Base-by-base conservation (phyloP, 495 filamentous ascomycete genomes). In the Hyaloscypha variabilis region DNA sequence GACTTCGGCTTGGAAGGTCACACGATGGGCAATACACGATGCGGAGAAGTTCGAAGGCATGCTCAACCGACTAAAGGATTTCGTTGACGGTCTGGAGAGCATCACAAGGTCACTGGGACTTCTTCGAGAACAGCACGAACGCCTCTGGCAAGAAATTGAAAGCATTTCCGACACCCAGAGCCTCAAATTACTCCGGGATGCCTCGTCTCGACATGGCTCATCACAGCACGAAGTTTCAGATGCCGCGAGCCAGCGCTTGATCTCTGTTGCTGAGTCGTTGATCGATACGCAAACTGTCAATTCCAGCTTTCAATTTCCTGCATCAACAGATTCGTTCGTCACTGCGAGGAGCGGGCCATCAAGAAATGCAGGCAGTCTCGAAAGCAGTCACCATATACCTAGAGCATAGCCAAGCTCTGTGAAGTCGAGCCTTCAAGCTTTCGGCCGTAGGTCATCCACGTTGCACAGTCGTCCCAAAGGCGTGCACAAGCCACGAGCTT, bases 81-180 rank as follows among this genome's bases (percentile, higher is more conserved):
- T 72, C 25, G 49, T 74, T 3, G 72, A 74, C 55, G 72, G 68
- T 0, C 55, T 72, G 17, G 65, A 74, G 53, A 63, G 62, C 24
- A 57, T 74, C 34, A 65, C 65, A n/a, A 50, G 51, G 19, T 26
- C 59, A 13, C 59, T 71, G 8, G 68, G 70, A 1, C 58, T 72
- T 10, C 55, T 71, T 34, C 25, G 68, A n/a, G 49, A 61, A 10
- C 58, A 71, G 26, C 65, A 61, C 36, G 29, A 51, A 5, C 26
- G 56, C 21, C 56, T 69, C 29, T 53, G 54, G 26, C 10, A 13
- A 6, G 63, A 72, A 21, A 57, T 67, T 26, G 65, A 67, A 23
- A 59, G 61, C 5, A 31, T 72, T 31, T 59, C 58, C 8, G 62
- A 70, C 31, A 66, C 67, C 2, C 39, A 71, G 24, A 65, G 59